Evolutionary conservation across 208 protist species (phyloP).

Genomic region (Porcisia hertigi): DNA sequence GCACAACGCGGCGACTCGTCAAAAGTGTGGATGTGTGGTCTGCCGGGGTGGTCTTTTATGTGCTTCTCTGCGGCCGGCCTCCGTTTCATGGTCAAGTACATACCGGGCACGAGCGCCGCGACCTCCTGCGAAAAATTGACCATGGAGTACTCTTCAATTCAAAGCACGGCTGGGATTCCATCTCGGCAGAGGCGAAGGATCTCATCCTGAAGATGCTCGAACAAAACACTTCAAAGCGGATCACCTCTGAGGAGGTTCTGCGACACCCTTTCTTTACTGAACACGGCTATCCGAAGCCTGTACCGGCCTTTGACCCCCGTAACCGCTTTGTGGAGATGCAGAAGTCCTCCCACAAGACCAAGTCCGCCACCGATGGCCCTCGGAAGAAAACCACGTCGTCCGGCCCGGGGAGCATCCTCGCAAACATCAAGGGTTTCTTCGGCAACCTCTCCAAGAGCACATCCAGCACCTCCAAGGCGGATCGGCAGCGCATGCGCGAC

Average conservation of each 20-base stretch:
- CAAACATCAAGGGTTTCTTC: conserved; percentile 33
- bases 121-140: conserved; percentile 75
- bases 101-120: conserved; percentile 77
- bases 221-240: conserved; percentile 59
- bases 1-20: conserved; percentile 71
- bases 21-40: conserved; percentile 92
- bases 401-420: conserved; percentile 17
- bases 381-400: neutral
- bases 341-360: conserved; percentile 26
- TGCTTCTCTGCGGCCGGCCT: conserved; percentile 80
- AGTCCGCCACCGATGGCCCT: neutral
- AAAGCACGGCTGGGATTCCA: conserved; percentile 65
- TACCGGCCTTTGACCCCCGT: conserved; percentile 35
- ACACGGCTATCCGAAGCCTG: conserved; percentile 46
- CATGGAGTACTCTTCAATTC: conserved; percentile 85
- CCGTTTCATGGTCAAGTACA: conserved; percentile 88
- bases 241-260: conserved; percentile 72
- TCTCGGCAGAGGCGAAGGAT: conserved; percentile 84
- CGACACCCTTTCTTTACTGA: conserved; percentile 81
- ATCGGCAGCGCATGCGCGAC: conserved; percentile 54
- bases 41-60: conserved; percentile 83
- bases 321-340: conserved; percentile 26
- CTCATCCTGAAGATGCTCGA: conserved; percentile 81
- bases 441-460: conserved; percentile 32
- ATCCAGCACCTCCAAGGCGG: conserved; percentile 32